Evolutionary conservation across 805 yeast species (phyloP).

Genomic region (Candida suzukii): DNA sequence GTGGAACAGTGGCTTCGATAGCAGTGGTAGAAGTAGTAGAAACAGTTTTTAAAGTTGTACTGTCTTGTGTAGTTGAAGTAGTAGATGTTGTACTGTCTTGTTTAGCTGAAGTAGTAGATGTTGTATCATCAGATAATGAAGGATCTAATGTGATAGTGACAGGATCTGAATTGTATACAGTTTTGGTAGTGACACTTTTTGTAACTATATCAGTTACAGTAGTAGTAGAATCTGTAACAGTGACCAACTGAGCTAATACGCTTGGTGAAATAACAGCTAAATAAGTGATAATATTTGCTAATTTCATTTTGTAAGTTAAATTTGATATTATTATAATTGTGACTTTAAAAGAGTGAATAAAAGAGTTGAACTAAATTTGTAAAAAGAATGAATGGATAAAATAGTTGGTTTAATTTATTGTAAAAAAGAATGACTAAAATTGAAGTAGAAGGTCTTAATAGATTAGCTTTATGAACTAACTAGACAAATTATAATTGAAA

Average conservation of each 20-base stretch:
- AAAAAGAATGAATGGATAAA: not conserved
- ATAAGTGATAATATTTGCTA: not conserved
- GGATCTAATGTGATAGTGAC: constrained; percentile 5
- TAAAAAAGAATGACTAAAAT: not conserved
- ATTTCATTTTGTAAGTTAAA: not conserved
- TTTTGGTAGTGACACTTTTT: constrained; percentile 6
- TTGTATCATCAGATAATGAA: not conserved
- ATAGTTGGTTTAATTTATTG: not conserved
- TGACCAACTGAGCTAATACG: constrained; percentile 4
- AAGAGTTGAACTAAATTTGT: not conserved
- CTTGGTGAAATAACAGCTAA: not conserved
- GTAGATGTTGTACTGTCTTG: not conserved
- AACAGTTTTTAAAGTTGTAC: not conserved
- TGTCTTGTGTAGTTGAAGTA: not conserved
- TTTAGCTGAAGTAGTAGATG: not conserved
- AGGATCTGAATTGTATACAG: constrained; percentile 5
- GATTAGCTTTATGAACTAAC: too few species aligned
- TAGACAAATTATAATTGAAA: too few species aligned
- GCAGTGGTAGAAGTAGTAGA: not conserved
- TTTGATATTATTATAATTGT: not conserved
- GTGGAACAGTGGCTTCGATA: not conserved
- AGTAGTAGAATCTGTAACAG: constrained; percentile 23
- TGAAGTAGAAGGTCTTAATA: not conserved
- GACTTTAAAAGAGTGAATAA: not conserved
- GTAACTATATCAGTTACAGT: constrained; percentile 12